A percentile compares a stretch with the other conserved stretches of the same genome.
Conservation (phyloP, 345 rosid genomes). For the Brassica juncea region DNA sequence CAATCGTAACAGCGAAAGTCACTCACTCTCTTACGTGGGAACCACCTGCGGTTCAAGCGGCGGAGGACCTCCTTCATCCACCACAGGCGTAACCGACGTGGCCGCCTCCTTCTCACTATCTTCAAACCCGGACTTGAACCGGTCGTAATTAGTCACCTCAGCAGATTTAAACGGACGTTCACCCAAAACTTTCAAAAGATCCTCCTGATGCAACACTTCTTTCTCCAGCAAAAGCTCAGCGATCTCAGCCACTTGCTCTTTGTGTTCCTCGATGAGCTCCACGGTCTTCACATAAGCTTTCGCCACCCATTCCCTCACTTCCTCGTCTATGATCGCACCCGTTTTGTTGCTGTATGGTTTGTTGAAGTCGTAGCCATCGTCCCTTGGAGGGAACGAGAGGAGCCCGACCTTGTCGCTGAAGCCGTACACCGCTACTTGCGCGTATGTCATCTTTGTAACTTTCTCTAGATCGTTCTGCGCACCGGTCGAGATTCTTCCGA, state of each 20-base stretch:
- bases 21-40: constrained; percentile 47
- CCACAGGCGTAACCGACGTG: constrained; percentile 40
- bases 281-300: constrained; percentile 70
- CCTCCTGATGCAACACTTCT: constrained; percentile 89
- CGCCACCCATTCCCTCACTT: constrained; percentile 87
- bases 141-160: constrained; percentile 75
- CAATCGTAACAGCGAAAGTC: constrained; percentile 23
- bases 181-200: constrained; percentile 64
- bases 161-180: constrained; percentile 75
- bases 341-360: constrained; percentile 96
- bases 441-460: constrained; percentile 93
- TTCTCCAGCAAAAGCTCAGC: constrained; percentile 85
- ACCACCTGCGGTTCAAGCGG: constrained; percentile 69
- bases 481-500: constrained; percentile 91
- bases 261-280: constrained; percentile 70
- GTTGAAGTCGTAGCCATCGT: constrained; percentile 64
- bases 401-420: constrained; percentile 97
- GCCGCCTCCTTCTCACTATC: constrained; percentile 33
- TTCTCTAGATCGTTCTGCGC: constrained; percentile 97
- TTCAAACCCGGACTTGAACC: constrained; percentile 73
- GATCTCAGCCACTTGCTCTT: constrained; percentile 70
- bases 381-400: constrained; percentile 87
- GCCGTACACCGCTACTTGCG: constrained; percentile 94
- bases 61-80: constrained; percentile 56
- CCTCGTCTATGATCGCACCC: constrained; percentile 76